A percentile compares a stretch with the other conserved stretches of the same genome.
Conservation (phyloP, 805 yeast species). For the Starmerella vaccinii region DNA sequence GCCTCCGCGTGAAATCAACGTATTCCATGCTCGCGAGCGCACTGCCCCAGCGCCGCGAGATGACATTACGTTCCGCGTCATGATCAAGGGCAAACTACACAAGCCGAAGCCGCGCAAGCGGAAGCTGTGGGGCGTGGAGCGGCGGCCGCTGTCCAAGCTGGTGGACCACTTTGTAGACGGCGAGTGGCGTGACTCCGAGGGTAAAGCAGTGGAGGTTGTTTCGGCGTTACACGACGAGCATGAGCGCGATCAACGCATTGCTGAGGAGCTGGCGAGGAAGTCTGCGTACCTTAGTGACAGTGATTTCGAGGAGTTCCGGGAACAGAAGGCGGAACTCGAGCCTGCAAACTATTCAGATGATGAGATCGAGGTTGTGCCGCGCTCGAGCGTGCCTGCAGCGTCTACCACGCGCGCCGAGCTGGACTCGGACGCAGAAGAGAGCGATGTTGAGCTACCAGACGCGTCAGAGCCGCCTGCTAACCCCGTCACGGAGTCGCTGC, state of each 20-base stretch:
- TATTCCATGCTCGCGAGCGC: conserved; percentile 53
- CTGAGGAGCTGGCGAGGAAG: conserved; percentile 8
- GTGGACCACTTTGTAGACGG: conserved; percentile 54
- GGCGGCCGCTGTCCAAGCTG: conserved; percentile 41
- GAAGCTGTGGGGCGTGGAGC: conserved; percentile 86
- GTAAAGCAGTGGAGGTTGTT: conserved; percentile 58
- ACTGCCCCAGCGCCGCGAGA: conserved; percentile 40
- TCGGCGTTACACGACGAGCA: conserved; percentile 30
- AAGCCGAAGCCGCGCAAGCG: conserved; percentile 56
- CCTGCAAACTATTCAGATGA: conserved; percentile 35
- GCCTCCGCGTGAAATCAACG: conserved; percentile 30
- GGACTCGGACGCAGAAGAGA: conserved; percentile 30
- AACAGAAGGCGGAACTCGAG: conserved; percentile 20
- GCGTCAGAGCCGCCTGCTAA: neutral
- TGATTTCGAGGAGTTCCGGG: conserved; percentile 26
- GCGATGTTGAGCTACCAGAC: neutral
- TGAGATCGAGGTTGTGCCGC: conserved; percentile 34
- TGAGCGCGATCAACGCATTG: conserved; percentile 20
- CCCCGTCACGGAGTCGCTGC: conserved; percentile 45
- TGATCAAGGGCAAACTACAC: conserved; percentile 44
- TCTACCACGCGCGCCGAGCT: neutral
- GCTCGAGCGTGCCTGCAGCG: neutral
- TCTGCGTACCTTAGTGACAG: conserved; percentile 24
- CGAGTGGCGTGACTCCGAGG: conserved; percentile 70
- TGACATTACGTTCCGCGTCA: conserved; percentile 52